These are phyloP conservation scores for Trametes versicolor DNA, from an alignment of 1,284 basidiomycete genomes.

Conservation along the genomic window DNA sequence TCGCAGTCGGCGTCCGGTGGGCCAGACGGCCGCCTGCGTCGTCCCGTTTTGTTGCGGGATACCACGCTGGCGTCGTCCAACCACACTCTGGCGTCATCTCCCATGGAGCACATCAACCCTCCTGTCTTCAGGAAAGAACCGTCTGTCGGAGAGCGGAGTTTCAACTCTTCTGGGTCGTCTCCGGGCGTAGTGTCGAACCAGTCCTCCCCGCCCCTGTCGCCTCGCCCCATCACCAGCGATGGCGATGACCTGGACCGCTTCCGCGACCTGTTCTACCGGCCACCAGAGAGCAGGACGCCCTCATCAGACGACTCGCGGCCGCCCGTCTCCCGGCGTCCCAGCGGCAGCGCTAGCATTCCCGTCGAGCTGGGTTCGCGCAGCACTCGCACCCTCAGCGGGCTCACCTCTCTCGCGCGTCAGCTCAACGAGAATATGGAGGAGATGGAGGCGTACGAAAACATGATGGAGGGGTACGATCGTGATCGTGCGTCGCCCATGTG, in stretches of 20 bases:
- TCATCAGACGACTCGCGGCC: conserved; percentile 32
- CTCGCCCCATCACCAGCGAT: conserved; percentile 54
- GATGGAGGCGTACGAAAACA: conserved; percentile 41
- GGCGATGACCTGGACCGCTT: conserved; percentile 77
- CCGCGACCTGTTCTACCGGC: conserved; percentile 74
- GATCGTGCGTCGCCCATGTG: conserved; percentile 41
- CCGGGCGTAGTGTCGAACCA: conserved; percentile 52
- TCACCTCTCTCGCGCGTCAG: conserved; percentile 70
- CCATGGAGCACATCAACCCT: conserved; percentile 40
- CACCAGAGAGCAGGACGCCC: conserved; percentile 39
- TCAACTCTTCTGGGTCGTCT: conserved; percentile 45
- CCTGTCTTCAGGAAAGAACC: conserved; percentile 38
- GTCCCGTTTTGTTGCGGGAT: conserved; percentile 18
- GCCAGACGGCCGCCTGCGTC: neutral
- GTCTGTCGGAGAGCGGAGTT: conserved; percentile 26
- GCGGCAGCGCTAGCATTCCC: conserved; percentile 41
- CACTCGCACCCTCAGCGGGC: conserved; percentile 56
- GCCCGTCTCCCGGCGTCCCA: conserved; percentile 38
- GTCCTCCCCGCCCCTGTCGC: conserved; percentile 50
- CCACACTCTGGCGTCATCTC: conserved; percentile 42
- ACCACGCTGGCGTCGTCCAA: conserved; percentile 36
- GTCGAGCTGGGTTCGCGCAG: conserved; percentile 41
- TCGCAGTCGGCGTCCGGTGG: conserved; percentile 6
- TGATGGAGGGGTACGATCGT: conserved; percentile 29
- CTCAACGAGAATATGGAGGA: conserved; percentile 67